Evolutionary conservation across 495 filamentous ascomycete species (phyloP), one percentile per base, ranked within the genome.

Genomic region (Annulohypoxylon nitens): DNA sequence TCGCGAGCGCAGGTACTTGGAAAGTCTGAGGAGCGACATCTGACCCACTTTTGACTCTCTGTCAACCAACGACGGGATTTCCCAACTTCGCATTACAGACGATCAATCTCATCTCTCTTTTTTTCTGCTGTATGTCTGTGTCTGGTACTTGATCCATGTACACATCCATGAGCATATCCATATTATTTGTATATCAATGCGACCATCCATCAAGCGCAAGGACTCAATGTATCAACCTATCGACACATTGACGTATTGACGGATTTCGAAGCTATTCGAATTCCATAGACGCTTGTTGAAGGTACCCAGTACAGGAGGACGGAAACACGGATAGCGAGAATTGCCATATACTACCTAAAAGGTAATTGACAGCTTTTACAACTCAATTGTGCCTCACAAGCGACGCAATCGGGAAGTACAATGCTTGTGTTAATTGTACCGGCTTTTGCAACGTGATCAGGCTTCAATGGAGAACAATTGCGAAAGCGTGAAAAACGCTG

Each of bases 371-470:
- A 67, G 41, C 30, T 50, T 48, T 69, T 43, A 61, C 67, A 70
- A 64, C 66, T 63, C 67, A 74, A 74, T 70, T 70, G 63, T 67
- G 59, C 64, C 67, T 67, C 45, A 50, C 37, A 64, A 67, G 34
- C 51, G 48, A 67, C 67, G 67, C 67, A 67, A 74, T 67, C 61
- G 50, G 67, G 67, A 33, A 41, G 63, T 34, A 74, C 71, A 66
- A 23, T 59, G 50, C 58, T 74, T 67, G 71, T 61, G 43, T 20
- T 20, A 20, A 20, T 9, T 47, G 43, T 47, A 14, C 18, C 12
- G 43, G 18, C 16, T 47, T 34, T 74, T 70, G 71, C 71, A 70
- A 74, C 71, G 71, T 74, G 71, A 74, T 74, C 71, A 70, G 71
- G 71, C 71, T 67, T 70, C 67, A 70, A 74, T 74, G 71, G 71